phyloP scores from a whole-genome alignment of 495 filamentous ascomycete genomes.

The Hypoxylon subgilvum region DNA sequence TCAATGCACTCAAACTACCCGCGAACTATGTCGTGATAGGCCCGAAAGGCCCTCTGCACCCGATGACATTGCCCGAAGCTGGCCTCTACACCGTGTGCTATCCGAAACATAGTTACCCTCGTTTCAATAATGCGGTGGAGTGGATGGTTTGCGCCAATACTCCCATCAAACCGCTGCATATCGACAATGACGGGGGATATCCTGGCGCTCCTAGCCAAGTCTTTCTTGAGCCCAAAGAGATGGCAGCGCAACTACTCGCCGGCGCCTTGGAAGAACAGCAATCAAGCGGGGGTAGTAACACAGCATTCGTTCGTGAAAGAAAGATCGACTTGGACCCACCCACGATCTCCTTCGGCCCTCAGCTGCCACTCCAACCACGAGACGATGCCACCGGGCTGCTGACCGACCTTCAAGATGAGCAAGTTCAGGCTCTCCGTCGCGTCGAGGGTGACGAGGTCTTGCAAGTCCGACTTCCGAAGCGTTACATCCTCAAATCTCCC shows the following conservation, averaged over 20 bases:
- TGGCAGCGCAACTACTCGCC: background rate
- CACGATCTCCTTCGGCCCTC: background rate
- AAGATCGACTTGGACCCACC: background rate
- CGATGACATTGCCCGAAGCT: background rate
- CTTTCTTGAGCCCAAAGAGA: too few species aligned
- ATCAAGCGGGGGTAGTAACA: background rate
- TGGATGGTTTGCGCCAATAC: constrained; percentile 3
- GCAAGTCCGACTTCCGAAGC: background rate
- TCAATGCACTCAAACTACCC: background rate
- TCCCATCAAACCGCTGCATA: background rate
- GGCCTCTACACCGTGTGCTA: constrained; percentile 10
- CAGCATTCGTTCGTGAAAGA: background rate
- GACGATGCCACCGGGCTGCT: background rate
- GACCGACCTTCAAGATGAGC: background rate
- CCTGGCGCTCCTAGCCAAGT: background rate
- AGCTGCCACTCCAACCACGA: background rate
- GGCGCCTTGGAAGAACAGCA: too few species aligned
- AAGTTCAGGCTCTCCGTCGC: background rate
- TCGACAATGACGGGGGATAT: background rate
- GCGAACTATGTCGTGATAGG: background rate
- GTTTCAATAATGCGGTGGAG: background rate
- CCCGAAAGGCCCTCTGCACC: background rate
- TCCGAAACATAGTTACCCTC: background rate
- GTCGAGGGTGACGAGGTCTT: background rate
- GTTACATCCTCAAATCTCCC: background rate